Conservation (phyloP, 352 stramenopile species). For the Elongisporangium anandrum region DNA sequence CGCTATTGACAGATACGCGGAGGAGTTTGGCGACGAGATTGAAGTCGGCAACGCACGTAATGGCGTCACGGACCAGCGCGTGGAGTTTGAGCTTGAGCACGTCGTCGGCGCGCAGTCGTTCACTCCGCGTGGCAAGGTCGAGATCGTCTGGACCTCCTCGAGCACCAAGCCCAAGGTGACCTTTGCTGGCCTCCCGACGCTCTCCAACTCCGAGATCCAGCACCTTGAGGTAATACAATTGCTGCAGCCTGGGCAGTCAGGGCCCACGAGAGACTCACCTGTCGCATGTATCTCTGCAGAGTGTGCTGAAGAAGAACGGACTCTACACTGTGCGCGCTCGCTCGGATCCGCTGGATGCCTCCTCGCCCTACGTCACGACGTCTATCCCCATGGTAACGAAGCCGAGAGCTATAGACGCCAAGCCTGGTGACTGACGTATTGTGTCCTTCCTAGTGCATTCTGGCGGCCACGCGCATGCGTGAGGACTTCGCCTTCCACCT, state of each 20-base stretch:
- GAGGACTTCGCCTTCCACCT: conserved; percentile 84
- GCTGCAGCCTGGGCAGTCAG: neutral
- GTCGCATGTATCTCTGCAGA: conserved; percentile 2
- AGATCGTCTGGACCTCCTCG: conserved; percentile 50
- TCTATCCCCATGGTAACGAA: conserved; percentile 60
- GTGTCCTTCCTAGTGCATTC: conserved; percentile 40
- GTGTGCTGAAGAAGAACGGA: conserved; percentile 35
- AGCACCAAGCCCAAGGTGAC: conserved; percentile 57
- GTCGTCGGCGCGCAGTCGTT: conserved; percentile 34
- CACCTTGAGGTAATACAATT: conserved; percentile 22
- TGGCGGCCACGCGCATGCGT: conserved; percentile 63
- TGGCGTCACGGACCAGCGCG: conserved; percentile 30
- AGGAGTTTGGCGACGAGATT: conserved; percentile 69
- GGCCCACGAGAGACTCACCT: neutral
- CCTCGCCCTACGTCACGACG: conserved; percentile 66
- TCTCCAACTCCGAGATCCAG: conserved; percentile 37
- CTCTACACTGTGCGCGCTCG: conserved; percentile 71
- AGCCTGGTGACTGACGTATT: neutral
- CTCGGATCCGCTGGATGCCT: conserved; percentile 46
- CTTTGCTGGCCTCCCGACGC: conserved; percentile 43
- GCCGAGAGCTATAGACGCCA: neutral
- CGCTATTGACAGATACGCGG: conserved; percentile 44
- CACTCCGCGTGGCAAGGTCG: conserved; percentile 44
- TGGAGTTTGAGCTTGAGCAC: conserved; percentile 70
- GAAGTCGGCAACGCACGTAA: conserved; percentile 29